A percentile compares a stretch with the other conserved stretches of the same genome.
These are phyloP conservation scores for Monilinia polystroma DNA, from an alignment of 2,329 filamentous ascomycete species.

Conservation along the genomic window DNA sequence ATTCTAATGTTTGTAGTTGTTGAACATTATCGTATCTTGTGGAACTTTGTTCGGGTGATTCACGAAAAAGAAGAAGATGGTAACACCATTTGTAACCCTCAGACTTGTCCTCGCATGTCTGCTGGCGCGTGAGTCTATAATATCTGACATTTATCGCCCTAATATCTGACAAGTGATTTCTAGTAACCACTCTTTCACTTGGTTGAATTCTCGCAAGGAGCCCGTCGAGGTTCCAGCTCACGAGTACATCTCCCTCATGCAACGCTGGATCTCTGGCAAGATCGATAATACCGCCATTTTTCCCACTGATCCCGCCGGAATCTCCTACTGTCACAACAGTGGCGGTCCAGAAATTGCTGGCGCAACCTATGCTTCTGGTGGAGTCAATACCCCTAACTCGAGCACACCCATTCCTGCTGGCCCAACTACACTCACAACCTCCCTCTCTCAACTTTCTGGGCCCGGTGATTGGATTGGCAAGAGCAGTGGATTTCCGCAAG, in stretches of 20 bases:
- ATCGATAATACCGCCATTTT: conserved; percentile 88
- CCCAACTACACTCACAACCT: conserved; percentile 47
- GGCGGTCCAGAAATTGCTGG: conserved; percentile 58
- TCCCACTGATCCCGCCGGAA: conserved; percentile 75
- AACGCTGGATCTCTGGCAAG: conserved; percentile 96
- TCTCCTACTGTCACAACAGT: conserved; percentile 64
- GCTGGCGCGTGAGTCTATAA: conserved; percentile 74
- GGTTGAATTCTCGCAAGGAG: conserved; percentile 84
- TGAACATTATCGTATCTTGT: conserved; percentile 86
- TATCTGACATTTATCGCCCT: background rate
- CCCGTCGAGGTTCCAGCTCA: conserved; percentile 89
- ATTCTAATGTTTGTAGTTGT: conserved; percentile 60
- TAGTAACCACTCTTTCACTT: conserved; percentile 92
- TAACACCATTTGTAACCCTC: conserved; percentile 76
- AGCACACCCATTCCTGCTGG: conserved; percentile 42
- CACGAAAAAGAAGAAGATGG: conserved; percentile 82
- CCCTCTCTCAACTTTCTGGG: conserved; percentile 62
- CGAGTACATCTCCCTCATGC: conserved; percentile 93
- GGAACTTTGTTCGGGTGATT: conserved; percentile 85
- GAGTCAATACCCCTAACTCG: conserved; percentile 47
- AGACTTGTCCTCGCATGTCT: conserved; percentile 87
- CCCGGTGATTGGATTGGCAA: conserved; percentile 81
- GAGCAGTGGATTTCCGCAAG: conserved; percentile 85
- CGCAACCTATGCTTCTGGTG: conserved; percentile 54
- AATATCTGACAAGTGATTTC: conserved; percentile 9